Evolutionary conservation across 805 yeast genomes (phyloP).

Genomic region (Candida anglica): DNA sequence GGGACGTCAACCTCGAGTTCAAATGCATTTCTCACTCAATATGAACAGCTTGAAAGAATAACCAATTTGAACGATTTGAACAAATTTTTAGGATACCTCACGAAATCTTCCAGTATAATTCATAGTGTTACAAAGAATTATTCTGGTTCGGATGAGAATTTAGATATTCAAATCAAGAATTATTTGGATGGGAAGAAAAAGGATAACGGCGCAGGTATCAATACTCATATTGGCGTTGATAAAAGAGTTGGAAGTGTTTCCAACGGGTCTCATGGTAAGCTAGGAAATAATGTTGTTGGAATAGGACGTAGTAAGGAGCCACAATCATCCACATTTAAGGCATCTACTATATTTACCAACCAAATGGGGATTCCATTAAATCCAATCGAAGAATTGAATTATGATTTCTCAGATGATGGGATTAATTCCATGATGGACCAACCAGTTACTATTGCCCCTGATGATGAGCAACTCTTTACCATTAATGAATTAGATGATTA

Average conservation of each 20-base stretch:
- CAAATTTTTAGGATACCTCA: constrained; percentile 32
- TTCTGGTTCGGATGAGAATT: constrained; percentile 8
- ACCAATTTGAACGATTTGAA: constrained; percentile 38
- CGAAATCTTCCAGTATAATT: constrained; percentile 33
- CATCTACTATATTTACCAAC: not conserved
- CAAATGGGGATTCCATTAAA: not conserved
- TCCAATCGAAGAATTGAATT: constrained; percentile 1
- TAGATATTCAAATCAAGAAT: constrained; percentile 20
- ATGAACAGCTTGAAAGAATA: constrained; percentile 35
- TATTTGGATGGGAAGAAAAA: constrained; percentile 17
- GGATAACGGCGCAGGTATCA: not conserved
- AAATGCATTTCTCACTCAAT: constrained; percentile 5
- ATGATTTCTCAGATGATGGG: constrained; percentile 4
- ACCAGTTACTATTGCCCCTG: not conserved
- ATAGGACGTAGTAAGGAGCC: not conserved
- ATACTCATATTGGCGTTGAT: not conserved
- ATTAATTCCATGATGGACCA: not conserved
- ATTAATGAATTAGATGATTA: constrained; percentile 4
- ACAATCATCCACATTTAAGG: not conserved
- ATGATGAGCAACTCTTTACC: not conserved
- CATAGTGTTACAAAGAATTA: constrained; percentile 35
- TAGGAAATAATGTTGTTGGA: not conserved
- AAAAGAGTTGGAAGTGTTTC: not conserved
- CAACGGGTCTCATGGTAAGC: too few relatives aligned
- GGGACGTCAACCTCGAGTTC: not conserved